A percentile compares a stretch with the other conserved stretches of the same genome.
Evolutionary conservation across 2,329 filamentous ascomycete genomes (phyloP).

Genomic region (Diaporthe helianthi): DNA sequence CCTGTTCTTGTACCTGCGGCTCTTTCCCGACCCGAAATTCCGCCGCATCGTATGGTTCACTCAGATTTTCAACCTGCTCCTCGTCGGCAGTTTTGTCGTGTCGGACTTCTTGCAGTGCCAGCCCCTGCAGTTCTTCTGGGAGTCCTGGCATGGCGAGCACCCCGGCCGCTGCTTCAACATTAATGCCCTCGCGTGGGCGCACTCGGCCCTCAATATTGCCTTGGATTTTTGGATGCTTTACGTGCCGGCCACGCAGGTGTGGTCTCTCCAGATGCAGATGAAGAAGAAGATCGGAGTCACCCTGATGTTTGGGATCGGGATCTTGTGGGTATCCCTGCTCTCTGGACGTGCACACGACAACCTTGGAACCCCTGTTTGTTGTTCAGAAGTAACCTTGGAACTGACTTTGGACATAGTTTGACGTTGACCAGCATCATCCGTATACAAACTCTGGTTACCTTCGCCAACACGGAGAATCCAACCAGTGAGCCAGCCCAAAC

Average conservation of each 20-base stretch:
- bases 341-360: too few species aligned
- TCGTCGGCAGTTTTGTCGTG: conserved; percentile 32
- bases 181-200: conserved; percentile 7
- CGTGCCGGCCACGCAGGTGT: conserved; percentile 18
- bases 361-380: too few species aligned
- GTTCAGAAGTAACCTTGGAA: too few species aligned
- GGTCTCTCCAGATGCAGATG: neutral
- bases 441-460: conserved; percentile 40
- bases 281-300: conserved; percentile 11
- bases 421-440: conserved; percentile 44
- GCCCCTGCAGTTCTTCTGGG: conserved; percentile 34
- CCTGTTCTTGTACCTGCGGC: conserved; percentile 22
- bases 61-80: conserved; percentile 24
- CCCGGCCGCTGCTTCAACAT: conserved; percentile 21
- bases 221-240: conserved; percentile 28
- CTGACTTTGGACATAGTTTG: conserved; percentile 36
- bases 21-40: neutral
- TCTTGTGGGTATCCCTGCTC: neutral
- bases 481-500: conserved; percentile 32
- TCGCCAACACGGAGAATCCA: conserved; percentile 41
- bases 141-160: conserved; percentile 33
- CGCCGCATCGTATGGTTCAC: conserved; percentile 27
- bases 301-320: conserved; percentile 23
- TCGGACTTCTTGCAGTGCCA: conserved; percentile 31
- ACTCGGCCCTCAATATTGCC: neutral